Conservation (phyloP, 2,329 filamentous ascomycete genomes). For the Phaeoacremonium minimum region DNA sequence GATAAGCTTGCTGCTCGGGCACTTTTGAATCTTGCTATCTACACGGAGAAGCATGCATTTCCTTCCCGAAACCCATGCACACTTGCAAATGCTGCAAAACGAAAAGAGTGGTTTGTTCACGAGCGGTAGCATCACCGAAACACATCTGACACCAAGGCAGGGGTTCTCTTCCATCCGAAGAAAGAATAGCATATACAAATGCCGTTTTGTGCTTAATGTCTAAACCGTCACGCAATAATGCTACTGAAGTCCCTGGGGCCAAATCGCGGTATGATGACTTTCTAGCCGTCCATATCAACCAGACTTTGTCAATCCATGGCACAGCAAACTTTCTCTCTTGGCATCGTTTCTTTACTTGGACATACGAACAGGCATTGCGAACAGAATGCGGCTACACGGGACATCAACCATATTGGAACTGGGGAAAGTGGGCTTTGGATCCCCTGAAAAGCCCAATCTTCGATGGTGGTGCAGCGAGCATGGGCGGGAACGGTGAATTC, state of each 20-base stretch:
- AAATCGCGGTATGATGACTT: conserved; percentile 20
- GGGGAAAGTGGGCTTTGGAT: conserved; percentile 36
- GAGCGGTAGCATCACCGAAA: background rate
- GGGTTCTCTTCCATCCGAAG: background rate
- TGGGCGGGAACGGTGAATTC: conserved; percentile 35
- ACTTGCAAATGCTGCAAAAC: background rate
- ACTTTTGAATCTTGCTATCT: background rate
- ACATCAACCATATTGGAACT: conserved; percentile 34
- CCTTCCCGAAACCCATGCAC: background rate
- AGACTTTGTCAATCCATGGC: conserved; percentile 12
- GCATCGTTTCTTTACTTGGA: conserved; percentile 23
- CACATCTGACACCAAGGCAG: background rate
- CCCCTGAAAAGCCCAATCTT: conserved; percentile 38
- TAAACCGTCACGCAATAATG: conserved; percentile 1
- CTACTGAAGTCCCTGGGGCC: background rate
- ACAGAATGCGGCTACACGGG: conserved; percentile 23
- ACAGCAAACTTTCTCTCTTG: conserved; percentile 21
- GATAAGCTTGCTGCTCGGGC: background rate
- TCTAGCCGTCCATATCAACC: conserved; percentile 20
- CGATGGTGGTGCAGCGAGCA: conserved; percentile 36
- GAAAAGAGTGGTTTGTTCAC: background rate
- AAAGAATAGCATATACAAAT: conserved; percentile 15
- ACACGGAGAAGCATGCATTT: too few species aligned
- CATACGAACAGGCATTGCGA: conserved; percentile 22
- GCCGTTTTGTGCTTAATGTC: conserved; percentile 6